Base-by-base conservation (phyloP, 495 filamentous ascomycete species). In the Penicillium desertorum region DNA sequence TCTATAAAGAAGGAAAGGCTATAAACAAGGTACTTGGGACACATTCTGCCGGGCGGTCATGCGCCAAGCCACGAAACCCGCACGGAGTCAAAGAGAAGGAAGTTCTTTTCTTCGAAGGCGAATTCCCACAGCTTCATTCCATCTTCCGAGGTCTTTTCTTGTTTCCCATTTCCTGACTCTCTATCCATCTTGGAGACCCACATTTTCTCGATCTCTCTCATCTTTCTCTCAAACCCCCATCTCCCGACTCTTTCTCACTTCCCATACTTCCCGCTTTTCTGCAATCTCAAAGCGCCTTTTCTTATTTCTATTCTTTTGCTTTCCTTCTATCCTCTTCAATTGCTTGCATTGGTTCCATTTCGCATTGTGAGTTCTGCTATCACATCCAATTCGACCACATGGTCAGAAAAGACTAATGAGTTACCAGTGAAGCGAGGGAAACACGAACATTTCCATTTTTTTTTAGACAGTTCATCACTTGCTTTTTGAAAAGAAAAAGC, bases 281-380 rank as follows among this genome's bases (percentile, higher is more conserved):
- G 54, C 57, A 51, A 43, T 51, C 22, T 59, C 42, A 52, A 51
- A 64, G 57, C 54, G 44, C 60, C 39, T 22, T 19, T 37, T 20
- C 27, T 29, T 48, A 47, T 49, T 56, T 63, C 53, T 48, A 47
- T 50, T 61, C 44, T 54, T 57, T 62, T 62, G 52, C 47, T 56
- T 57, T 65, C 56, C 43, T 60, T 63, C 49, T 57, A 46, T 52
- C 56, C 45, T 43, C 57, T 51, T 51, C 63, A 59, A 65, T 68
- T 68, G 62, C 55, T 65, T 59, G 59, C 58, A 62, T 66, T 68
- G 58, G 56, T 61, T 68, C 47, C 45, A 64, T 70, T 57, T 65
- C 59, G 71, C 69, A 72, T 73, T 72, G 70, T 76, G 62, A 70
- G 72, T 71, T 47, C 49, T 17, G 49, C 43, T 44, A 39, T 23